Conservation (phyloP, 1,139 yeast genomes). For the Magnusiomyces suaveolens region DNA sequence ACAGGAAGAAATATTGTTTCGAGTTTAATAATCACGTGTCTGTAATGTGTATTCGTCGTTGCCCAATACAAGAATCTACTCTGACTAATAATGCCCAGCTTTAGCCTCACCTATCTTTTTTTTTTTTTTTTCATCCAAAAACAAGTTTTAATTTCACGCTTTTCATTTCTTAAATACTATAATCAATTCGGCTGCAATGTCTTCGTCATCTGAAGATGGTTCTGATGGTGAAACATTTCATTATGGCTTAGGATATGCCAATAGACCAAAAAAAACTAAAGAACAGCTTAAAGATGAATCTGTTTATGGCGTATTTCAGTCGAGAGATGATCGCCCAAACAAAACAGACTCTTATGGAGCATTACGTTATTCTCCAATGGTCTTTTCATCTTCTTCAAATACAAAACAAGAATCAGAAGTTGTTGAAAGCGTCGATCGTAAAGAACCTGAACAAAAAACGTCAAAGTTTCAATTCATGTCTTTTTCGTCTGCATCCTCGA, state of each 20-base stretch:
- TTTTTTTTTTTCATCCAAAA: too few relatives aligned
- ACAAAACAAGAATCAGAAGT: not conserved
- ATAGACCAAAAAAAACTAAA: not conserved
- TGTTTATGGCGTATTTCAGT: conserved; percentile 4
- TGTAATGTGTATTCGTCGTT: too few relatives aligned
- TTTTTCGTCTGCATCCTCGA: conserved; percentile 1
- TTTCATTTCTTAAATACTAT: not conserved
- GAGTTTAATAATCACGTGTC: too few relatives aligned
- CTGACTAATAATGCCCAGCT: too few relatives aligned
- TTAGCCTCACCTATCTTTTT: too few relatives aligned
- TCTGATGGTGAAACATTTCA: not conserved
- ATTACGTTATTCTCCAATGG: not conserved
- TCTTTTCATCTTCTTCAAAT: not conserved
- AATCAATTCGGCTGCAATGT: not conserved
- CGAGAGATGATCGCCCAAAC: not conserved
- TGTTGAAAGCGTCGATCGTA: not conserved
- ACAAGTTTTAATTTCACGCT: not conserved
- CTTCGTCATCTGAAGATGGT: conserved; percentile 4
- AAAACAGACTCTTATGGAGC: conserved; percentile 3
- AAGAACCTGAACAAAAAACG: not conserved
- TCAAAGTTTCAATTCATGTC: conserved; percentile 4
- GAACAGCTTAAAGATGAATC: conserved; percentile 2
- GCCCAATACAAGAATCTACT: too few relatives aligned
- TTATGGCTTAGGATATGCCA: not conserved
- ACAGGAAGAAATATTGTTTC: too few relatives aligned